phyloP scores from a whole-genome alignment of 768 basidiomycete genomes.

The Terana coerulea region DNA sequence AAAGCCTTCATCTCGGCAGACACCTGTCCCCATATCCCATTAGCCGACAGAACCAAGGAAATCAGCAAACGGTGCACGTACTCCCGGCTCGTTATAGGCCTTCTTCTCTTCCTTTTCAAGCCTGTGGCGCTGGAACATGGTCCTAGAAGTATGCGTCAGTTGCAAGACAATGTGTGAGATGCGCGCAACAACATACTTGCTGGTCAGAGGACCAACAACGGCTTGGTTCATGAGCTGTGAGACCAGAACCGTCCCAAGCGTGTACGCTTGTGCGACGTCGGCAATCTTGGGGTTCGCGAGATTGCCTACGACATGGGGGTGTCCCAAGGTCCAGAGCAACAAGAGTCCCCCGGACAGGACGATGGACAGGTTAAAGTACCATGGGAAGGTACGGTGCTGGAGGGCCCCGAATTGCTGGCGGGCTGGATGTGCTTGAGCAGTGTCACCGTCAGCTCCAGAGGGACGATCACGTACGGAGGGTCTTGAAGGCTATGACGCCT shows the following conservation, averaged over 20 bases:
- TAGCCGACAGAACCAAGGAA: background rate
- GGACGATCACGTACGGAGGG: slow-evolving; percentile 45
- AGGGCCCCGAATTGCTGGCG: slow-evolving; percentile 70
- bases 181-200: slow-evolving; percentile 43
- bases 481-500: slow-evolving; percentile 60
- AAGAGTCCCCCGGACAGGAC: slow-evolving; percentile 51
- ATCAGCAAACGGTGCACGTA: slow-evolving; percentile 36
- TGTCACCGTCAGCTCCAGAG: too few relatives aligned
- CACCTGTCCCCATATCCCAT: slow-evolving; percentile 38
- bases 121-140: slow-evolving; percentile 72
- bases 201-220: slow-evolving; percentile 68
- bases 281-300: slow-evolving; percentile 43
- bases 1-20: slow-evolving; percentile 67
- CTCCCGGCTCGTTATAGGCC: slow-evolving; percentile 58
- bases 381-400: slow-evolving; percentile 71
- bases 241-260: slow-evolving; percentile 42
- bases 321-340: slow-evolving; percentile 53
- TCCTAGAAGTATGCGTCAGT: slow-evolving; percentile 34
- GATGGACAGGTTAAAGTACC: slow-evolving; percentile 67
- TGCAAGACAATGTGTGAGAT: background rate
- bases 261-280: slow-evolving; percentile 65
- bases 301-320: slow-evolving; percentile 50
- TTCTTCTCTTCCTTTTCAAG: slow-evolving; percentile 75
- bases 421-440: slow-evolving; percentile 45
- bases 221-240: slow-evolving; percentile 61